phyloP scores from a whole-genome alignment of 306 rosid genomes.

The Dryas drummondii region DNA sequence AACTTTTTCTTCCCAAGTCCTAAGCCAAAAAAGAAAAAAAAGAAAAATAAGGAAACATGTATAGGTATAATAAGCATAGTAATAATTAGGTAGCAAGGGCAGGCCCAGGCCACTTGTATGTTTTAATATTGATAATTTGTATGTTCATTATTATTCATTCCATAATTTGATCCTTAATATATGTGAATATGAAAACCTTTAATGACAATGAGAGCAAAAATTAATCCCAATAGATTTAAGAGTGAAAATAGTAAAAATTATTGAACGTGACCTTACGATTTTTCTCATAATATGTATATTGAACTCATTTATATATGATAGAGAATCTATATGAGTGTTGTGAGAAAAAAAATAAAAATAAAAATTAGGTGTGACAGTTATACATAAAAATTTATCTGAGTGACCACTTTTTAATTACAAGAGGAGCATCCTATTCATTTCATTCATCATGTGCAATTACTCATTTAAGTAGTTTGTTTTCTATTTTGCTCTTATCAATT shows the following conservation, averaged over 20 bases:
- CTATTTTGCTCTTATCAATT: neutral
- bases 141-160: neutral
- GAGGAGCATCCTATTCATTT: neutral
- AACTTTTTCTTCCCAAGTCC: too few relatives aligned
- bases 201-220: neutral
- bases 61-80: neutral
- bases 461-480: neutral
- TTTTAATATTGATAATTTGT: neutral
- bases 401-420: too few relatives aligned
- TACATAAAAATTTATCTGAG: too few relatives aligned
- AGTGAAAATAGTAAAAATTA: too few relatives aligned
- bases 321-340: too few relatives aligned
- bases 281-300: too few relatives aligned
- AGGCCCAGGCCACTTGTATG: neutral
- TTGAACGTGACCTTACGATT: too few relatives aligned
- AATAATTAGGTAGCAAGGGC: neutral
- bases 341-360: too few relatives aligned
- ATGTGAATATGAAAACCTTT: neutral
- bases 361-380: too few relatives aligned
- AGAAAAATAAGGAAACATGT: neutral
- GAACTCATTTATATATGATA: too few relatives aligned
- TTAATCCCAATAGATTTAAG: neutral
- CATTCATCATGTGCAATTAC: neutral
- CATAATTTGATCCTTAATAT: neutral
- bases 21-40: neutral